Evolutionary conservation across 352 stramenopile species (phyloP).

Genomic region (Sclerospora graminicola): DNA sequence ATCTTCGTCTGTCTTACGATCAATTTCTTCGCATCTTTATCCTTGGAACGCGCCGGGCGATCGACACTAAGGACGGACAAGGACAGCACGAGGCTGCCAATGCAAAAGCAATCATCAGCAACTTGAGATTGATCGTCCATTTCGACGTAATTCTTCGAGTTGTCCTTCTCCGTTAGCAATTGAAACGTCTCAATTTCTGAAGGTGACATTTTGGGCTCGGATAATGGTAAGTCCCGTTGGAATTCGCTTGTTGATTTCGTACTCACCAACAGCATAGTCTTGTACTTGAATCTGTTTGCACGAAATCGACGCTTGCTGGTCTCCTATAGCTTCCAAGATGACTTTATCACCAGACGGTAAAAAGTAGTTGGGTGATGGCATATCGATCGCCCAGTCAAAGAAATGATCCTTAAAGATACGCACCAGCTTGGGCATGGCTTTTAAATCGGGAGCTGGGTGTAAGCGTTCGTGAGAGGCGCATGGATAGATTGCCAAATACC

Average conservation of each 20-base stretch:
- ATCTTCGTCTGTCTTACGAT: no score
- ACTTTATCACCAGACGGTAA: slow-evolving; percentile 75
- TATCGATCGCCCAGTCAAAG: slow-evolving; percentile 67
- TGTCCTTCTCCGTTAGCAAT: slow-evolving; percentile 76
- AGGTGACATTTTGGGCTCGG: slow-evolving; percentile 64
- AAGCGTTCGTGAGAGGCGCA: slow-evolving; percentile 68
- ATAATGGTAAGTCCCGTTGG: slow-evolving; percentile 64
- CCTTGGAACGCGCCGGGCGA: slow-evolving; percentile 31
- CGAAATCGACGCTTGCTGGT: slow-evolving; percentile 67
- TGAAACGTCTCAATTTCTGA: slow-evolving; percentile 76
- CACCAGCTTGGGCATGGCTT: slow-evolving; percentile 78
- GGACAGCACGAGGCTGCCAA: slow-evolving; percentile 65
- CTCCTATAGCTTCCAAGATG: slow-evolving; percentile 64
- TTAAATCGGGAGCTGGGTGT: slow-evolving; percentile 77
- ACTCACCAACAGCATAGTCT: slow-evolving; percentile 76
- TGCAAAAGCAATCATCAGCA: slow-evolving; percentile 79
- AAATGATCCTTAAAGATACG: slow-evolving; percentile 87
- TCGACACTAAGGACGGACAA: slow-evolving; percentile 64
- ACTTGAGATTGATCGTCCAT: slow-evolving; percentile 82
- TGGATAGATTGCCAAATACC: slow-evolving; percentile 83
- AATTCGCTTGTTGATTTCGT: slow-evolving; percentile 84
- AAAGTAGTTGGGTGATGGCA: slow-evolving; percentile 84
- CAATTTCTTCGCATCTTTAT: slow-evolving; percentile 29
- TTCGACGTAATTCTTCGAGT: slow-evolving; percentile 85
- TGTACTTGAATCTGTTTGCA: slow-evolving; percentile 83